phyloP scores from a whole-genome alignment of 345 rosid genomes.

The Salix udensis region DNA sequence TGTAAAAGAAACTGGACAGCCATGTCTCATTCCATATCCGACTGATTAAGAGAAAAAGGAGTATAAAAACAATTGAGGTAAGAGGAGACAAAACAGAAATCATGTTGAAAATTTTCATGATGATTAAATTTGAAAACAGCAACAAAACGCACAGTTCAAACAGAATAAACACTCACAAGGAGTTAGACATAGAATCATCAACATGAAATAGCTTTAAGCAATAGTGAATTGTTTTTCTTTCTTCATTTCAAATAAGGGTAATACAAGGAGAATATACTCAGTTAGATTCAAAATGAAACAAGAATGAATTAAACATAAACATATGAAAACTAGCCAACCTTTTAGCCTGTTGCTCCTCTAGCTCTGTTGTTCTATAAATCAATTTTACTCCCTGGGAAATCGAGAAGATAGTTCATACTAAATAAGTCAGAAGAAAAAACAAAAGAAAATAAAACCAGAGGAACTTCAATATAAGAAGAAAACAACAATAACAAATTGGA shows the following conservation, averaged over 20 bases:
- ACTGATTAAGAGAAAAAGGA: constrained; percentile 31
- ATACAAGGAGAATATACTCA: not conserved
- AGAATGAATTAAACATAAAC: constrained; percentile 6
- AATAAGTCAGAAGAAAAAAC: not conserved
- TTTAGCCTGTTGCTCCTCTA: constrained; percentile 34
- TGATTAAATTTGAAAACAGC: not conserved
- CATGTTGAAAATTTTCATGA: not conserved
- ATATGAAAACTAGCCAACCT: constrained; percentile 7
- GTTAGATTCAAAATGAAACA: constrained; percentile 21
- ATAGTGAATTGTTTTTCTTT: not conserved
- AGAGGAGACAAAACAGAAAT: not conserved
- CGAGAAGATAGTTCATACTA: constrained; percentile 4
- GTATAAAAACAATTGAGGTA: not conserved
- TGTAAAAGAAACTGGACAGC: constrained; percentile 86
- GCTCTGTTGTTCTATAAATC: constrained; percentile 27
- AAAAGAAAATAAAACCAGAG: constrained; percentile 3
- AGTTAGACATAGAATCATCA: not conserved
- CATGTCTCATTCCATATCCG: constrained; percentile 98
- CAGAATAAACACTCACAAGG: not conserved
- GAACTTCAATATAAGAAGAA: not conserved
- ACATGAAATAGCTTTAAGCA: not conserved
- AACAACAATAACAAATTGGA: not conserved
- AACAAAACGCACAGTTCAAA: not conserved
- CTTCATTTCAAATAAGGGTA: not conserved
- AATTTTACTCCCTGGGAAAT: constrained; percentile 31